These are phyloP conservation scores for Phytomonas sp. DNA, from an alignment of 208 protist species.

Conservation along the genomic window DNA sequence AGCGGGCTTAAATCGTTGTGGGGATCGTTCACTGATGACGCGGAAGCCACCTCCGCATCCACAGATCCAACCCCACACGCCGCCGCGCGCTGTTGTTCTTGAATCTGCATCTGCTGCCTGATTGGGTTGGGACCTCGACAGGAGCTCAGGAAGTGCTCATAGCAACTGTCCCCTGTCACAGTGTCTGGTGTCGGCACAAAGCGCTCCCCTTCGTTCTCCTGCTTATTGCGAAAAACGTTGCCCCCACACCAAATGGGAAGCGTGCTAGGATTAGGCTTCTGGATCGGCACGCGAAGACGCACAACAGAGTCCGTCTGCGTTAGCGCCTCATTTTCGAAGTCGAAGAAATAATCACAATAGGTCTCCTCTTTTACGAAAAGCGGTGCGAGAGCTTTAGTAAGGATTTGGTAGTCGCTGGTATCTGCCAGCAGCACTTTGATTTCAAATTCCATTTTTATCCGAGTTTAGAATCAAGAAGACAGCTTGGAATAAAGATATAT, in stretches of 20 bases:
- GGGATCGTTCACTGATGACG: not conserved
- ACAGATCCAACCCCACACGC: not conserved
- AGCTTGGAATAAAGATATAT: not conserved
- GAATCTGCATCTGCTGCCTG: not conserved
- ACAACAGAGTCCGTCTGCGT: conserved; percentile 30
- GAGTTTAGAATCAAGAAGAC: not conserved
- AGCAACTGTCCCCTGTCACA: conserved; percentile 3
- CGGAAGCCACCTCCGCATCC: not conserved
- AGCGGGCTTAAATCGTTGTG: not conserved
- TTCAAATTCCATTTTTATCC: conserved; percentile 42
- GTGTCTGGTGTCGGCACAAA: not conserved
- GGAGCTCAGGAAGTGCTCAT: conserved; percentile 16
- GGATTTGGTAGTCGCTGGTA: conserved; percentile 22
- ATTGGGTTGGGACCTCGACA: conserved; percentile 6
- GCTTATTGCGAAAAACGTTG: not conserved
- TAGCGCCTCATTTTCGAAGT: conserved; percentile 34
- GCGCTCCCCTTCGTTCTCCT: not conserved
- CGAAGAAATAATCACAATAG: conserved; percentile 73
- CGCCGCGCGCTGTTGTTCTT: not conserved
- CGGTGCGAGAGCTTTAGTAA: conserved; percentile 19
- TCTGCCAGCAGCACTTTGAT: conserved; percentile 57
- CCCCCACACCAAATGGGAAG: not conserved
- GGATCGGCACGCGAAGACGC: conserved; percentile 52
- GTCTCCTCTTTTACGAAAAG: conserved; percentile 30
- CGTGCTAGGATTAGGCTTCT: not conserved